Evolutionary conservation across 306 rosid species (phyloP).

Genomic region (Inga leiocalycina): DNA sequence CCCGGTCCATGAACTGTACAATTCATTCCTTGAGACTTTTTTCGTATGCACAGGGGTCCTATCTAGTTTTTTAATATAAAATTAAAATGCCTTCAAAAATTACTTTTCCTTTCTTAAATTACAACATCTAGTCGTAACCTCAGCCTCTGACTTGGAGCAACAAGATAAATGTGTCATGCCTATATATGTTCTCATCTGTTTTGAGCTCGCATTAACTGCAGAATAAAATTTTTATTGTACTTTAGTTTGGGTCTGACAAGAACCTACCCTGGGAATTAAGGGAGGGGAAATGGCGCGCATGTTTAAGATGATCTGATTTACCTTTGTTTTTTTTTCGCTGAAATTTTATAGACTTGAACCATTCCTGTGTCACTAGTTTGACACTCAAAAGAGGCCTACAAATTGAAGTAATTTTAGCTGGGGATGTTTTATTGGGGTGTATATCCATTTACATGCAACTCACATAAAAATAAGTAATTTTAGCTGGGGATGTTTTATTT

Average conservation of each 20-base stretch:
- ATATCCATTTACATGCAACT: background rate
- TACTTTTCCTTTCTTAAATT: background rate
- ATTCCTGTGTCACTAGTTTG: background rate
- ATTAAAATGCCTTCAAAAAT: background rate
- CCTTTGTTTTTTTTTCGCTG: background rate
- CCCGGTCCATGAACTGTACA: background rate
- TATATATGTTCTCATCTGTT: background rate
- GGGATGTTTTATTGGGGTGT: no score
- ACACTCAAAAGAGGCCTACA: background rate
- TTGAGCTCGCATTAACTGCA: constrained; percentile 1
- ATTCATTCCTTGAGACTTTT: background rate
- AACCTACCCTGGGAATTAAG: background rate
- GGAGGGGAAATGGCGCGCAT: background rate
- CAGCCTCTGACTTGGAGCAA: background rate
- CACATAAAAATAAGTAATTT: background rate
- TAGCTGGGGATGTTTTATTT: background rate
- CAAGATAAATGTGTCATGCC: background rate
- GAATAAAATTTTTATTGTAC: background rate
- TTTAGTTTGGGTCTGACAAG: background rate
- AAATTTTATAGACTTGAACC: background rate
- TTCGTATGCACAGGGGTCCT: background rate
- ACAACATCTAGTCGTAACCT: background rate
- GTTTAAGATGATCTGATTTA: background rate
- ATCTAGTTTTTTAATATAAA: background rate
- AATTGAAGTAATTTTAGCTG: no score